Base-by-base conservation (phyloP, 1,284 basidiomycete species). In the Heterobasidion occidentale region DNA sequence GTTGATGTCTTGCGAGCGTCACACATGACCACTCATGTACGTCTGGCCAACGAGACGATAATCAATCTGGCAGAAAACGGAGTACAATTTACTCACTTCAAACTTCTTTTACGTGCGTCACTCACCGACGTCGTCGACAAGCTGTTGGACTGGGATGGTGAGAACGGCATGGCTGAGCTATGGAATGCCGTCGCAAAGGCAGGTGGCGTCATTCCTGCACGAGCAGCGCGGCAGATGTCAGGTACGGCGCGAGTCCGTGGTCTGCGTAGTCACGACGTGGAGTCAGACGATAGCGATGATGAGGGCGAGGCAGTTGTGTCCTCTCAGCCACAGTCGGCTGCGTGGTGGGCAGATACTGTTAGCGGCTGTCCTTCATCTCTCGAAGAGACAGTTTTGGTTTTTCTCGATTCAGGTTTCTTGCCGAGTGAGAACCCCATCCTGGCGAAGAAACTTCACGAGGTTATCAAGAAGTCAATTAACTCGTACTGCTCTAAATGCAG, bases 11-110 rank as follows among this genome's bases (percentile, higher is more conserved):
- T 78, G 8, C 69, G 74, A 7, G 60, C 67, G 6, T 68, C 73
- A 1, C 67, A 68, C 1, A 63, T 76, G 58, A 65, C 63, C 7
- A 65, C 61, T 2, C 71, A 73, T 4, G 65, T 71, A 0, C 64
- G 68, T 3, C 64, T 77, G 7, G 76, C 76, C 6, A 63, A 67
- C 6, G 76, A 79, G 59, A 71, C 71, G 17, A 73, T 78, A 52
- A 70, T 73, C 51, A 76, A 76, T 59, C 67, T 78, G n/a, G 69
- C 72, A 9, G 71, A 77, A 60, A 78, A 78, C 60, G 74, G 74
- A 1, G 76, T 78, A 1, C 65, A 68, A 0, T 51, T 57, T 9
- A 15, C 55, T 0, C 60, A 68, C 7, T 71, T 78, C 54, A 36
- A 56, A 5, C 46, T 61, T 1, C 62, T 77, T 11, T 64, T 75